These are phyloP conservation scores for Cynara cardunculus DNA, from an alignment of 129 eudicot species.

Conservation along the genomic window DNA sequence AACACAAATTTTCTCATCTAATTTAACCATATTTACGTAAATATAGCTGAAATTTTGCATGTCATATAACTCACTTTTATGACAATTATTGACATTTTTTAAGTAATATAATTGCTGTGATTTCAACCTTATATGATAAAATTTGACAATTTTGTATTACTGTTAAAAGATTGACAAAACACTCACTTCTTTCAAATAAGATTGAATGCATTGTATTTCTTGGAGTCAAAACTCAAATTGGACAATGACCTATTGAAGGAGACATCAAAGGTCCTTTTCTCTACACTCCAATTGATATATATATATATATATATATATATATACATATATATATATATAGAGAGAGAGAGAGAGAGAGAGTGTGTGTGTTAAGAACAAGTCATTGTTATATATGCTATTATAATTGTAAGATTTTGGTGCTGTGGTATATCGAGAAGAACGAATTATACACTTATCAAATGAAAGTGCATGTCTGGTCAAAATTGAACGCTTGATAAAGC, in stretches of 20 bases:
- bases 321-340: no score
- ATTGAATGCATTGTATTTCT: background rate
- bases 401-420: no score
- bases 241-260: background rate
- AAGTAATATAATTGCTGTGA: background rate
- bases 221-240: background rate
- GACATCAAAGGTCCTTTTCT: background rate
- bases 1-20: no score
- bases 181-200: background rate
- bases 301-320: no score
- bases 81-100: background rate
- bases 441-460: background rate
- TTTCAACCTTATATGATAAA: background rate
- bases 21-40: background rate
- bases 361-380: no score
- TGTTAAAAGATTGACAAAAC: background rate
- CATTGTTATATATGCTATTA: background rate
- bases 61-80: background rate
- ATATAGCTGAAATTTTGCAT: background rate
- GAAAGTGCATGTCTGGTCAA: background rate
- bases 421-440: background rate
- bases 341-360: no score
- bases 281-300: background rate
- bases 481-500: background rate
- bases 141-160: background rate